Evolutionary conservation across 2,329 filamentous ascomycete genomes (phyloP), one percentile per base, ranked within the genome.

Genomic region (Diaporthe longicolla): DNA sequence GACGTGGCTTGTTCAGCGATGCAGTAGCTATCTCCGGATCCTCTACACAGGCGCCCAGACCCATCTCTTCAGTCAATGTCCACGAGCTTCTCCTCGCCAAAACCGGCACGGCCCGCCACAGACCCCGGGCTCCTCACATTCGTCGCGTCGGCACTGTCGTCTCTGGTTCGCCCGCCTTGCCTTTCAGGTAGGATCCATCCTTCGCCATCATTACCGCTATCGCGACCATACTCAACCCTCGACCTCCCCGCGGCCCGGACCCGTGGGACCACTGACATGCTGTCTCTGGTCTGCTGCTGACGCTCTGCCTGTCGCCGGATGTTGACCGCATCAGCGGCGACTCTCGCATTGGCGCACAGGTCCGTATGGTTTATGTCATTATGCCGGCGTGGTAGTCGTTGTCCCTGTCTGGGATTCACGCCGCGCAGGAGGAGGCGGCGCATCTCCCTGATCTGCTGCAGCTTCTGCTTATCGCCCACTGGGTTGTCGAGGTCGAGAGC

Each of bases 261-360:
- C 13, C 45, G 55, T 3, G 43, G 52, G 17, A 29, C 66, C 13
- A 69, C 59, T 21, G 43, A 68, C 29, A 40, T 35, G 26, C 61
- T 21, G 19, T 29, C n/a, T 29, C n/a, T 68, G n/a, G 32, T 21
- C 54, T 68, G 58, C 55, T 43, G 59, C 70, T 70, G 70, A 21
- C 43, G 50, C 35, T 58, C 32, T 8, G 66, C 66, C 26, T 71
- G 71, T 7, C 59, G 68, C 43, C 29, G 52, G 66, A 63, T 48
- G 21, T 19, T 57, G 26, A 65, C 66, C 52, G 52, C 66, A 15
- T 65, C 70, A 40, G 71, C 70, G 11, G 71, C 73, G 29, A 73
- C 32, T 43, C 71, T 73, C 52, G 66, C 58, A 45, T 71, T 68
- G n/a, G 71, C 73, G 59, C 57, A 45, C 21, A 73, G 24, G 57